A percentile compares a stretch with the other conserved stretches of the same genome.
Evolutionary conservation across 2,329 filamentous ascomycete species (phyloP).

Genomic region (Colletotrichum neosansevieriae): DNA sequence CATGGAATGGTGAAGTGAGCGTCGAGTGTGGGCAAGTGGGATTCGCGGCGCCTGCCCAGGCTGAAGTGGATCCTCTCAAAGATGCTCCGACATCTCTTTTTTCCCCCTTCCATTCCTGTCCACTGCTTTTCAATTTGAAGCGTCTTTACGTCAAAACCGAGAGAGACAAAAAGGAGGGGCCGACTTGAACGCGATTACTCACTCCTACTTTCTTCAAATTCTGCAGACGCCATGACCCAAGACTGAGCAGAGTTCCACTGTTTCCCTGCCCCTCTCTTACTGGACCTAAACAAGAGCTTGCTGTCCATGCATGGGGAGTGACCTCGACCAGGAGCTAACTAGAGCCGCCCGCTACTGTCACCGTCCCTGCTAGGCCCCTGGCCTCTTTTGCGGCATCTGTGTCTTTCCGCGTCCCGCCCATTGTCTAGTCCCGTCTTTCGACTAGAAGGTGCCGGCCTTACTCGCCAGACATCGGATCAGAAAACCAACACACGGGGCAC

Average conservation of each 20-base stretch:
- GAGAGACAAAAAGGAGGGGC: no score
- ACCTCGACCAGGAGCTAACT: constrained; percentile 17
- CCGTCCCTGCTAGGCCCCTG: constrained; percentile 10
- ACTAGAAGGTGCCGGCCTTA: not conserved
- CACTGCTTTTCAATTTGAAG: not conserved
- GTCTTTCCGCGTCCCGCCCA: constrained; percentile 6
- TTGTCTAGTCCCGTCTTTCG: not conserved
- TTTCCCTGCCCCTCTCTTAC: not conserved
- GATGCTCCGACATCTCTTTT: constrained; percentile 11
- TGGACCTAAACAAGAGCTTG: not conserved
- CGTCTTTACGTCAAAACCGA: not conserved
- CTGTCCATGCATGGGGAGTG: constrained; percentile 22
- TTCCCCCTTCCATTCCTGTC: not conserved
- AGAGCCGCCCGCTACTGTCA: constrained; percentile 14
- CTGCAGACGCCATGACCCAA: constrained; percentile 12
- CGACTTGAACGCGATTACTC: constrained; percentile 5
- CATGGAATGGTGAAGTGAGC: no score
- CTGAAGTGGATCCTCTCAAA: constrained; percentile 20
- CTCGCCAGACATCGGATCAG: constrained; percentile 7
- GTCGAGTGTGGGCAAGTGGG: not conserved
- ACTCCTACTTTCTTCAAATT: not conserved
- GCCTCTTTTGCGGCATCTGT: not conserved
- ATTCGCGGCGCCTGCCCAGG: constrained; percentile 11
- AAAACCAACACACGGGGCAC: not conserved
- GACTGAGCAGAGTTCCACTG: constrained; percentile 2